Base-by-base conservation (phyloP, 2,329 filamentous ascomycete genomes). In the Bipolaris oryzae region DNA sequence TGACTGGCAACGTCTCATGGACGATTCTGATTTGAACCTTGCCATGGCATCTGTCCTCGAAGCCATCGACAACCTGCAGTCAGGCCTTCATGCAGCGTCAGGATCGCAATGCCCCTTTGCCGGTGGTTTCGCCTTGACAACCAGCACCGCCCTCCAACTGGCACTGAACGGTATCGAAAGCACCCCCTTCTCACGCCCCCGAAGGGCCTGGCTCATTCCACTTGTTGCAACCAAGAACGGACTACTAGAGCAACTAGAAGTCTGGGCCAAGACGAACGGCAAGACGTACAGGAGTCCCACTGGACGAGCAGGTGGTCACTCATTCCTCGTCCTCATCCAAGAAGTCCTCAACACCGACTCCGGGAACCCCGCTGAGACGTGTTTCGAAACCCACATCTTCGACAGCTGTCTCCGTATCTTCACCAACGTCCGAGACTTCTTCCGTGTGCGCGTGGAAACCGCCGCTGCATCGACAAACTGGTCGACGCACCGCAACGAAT, bases 121-220 rank as follows among this genome's bases (percentile, higher is more conserved):
- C 5, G 49, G 49, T 18, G 49, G 49, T 3, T 52, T 52, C 5
- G 13, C 49, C 3, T 38, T 52, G 20, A 38, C 49, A 21, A 44
- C 39, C 10, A 52, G 49, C 21, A 7, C 7, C 4, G 13, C 43
- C 15, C 18, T 51, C 15, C 21, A 33, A 13, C 5, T 43, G 28
- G 28, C 38, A n/a, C 2, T 39, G n/a, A n/a, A 18, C 16, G 15
- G 7, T 1, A 9, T 25, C 37, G 20, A 16, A 25, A n/a, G 11
- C 18, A 34, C 6, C 1, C 15, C 11, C 0, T 10, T 50, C 20
- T 50, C 57, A 3, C 48, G 49, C 13, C 52, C 57, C 5, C 42
- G 53, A 20, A 46, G 52, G 35, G n/a, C 43, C n/a, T 56, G 42
- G 31, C 18, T 53, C 3, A 37, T 59, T 15, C 53, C 52, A 13